Base-by-base conservation (phyloP, 2,329 filamentous ascomycete genomes). In the Aureobasidium vineae region DNA sequence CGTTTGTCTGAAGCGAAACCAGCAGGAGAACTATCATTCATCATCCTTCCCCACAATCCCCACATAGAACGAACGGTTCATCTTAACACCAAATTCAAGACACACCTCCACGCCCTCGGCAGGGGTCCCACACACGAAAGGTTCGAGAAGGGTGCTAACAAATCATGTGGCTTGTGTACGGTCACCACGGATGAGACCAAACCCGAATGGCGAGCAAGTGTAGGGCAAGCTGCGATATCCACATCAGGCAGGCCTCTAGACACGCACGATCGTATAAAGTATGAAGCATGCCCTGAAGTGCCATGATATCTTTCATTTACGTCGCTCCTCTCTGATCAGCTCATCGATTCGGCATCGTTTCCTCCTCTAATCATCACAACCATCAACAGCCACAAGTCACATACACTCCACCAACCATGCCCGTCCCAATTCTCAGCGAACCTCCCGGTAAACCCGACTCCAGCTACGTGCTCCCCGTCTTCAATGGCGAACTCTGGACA, bases 401-500 rank as follows among this genome's bases (percentile, higher is more conserved):
- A 52, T 5, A 11, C 45, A 50, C 23, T 50, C 21, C 23, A 21
- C 5, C 38, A 47, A 60, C 28, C 49, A 68, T 60, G 63, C 47
- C 66, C 11, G 40, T 56, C 26, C 59, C 60, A n/a, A 26, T 57
- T 21, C 49, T 67, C 21, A 61, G 63, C 50, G 31, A 66, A 31
- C 59, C 52, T 21, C 63, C 63, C 11, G 63, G 66, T 33, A 60
- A 45, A 38, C 50, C 57, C 15, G 54, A 66, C 40, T 47, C 56
- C 10, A 57, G 43, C 64, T 66, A 66, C 21, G 54, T 60, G 3
- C 26, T 66, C 38, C 54, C 64, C 31, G 53, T 66, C 16, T 60
- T 53, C 45, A 54, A 54, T 36, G 53, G 54, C 43, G 64, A 66
- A 16, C 54, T 66, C 31, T 66, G 64, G 64, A 66, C 64, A 52